Evolutionary conservation across 169 alveolate species (phyloP).

Genomic region (Plasmodium knowlesi): DNA sequence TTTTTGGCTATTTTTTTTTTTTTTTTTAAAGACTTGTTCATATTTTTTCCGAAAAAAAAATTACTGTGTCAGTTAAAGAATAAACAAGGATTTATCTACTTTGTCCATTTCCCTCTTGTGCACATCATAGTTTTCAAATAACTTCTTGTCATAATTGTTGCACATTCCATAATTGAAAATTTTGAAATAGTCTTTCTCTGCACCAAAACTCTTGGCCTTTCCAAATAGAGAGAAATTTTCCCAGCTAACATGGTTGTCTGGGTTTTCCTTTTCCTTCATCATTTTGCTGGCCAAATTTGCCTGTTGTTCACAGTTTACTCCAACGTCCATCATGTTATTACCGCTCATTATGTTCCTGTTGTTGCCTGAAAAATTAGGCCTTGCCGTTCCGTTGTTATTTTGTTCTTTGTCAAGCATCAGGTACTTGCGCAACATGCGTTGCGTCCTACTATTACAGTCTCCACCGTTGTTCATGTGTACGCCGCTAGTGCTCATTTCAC

Average conservation of each 20-base stretch:
- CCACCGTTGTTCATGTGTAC: neutral
- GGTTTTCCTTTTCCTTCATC: neutral
- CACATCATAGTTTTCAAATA: constrained; percentile 31
- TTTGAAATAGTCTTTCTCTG: constrained; percentile 55
- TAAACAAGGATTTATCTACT: constrained; percentile 52
- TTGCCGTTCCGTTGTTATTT: neutral
- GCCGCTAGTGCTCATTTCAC: neutral
- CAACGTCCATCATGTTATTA: constrained; percentile 9
- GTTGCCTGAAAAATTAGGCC: neutral
- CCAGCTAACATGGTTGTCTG: constrained; percentile 29
- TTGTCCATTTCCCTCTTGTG: constrained; percentile 35
- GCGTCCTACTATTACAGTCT: neutral
- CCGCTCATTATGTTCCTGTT: neutral
- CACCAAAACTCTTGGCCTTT: constrained; percentile 12
- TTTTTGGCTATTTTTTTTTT: neutral
- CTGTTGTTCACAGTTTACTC: neutral
- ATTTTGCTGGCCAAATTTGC: neutral
- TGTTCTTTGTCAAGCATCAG: neutral
- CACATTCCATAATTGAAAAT: constrained; percentile 70
- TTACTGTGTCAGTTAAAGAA: constrained; percentile 24
- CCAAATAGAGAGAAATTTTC: constrained; percentile 34
- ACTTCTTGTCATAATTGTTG: constrained; percentile 31
- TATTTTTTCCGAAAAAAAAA: neutral
- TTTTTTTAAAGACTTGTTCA: constrained; percentile 4
- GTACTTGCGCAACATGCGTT: neutral